Evolutionary conservation across 2,329 filamentous ascomycete species (phyloP).

Genomic region (Drechmeria coniospora): DNA sequence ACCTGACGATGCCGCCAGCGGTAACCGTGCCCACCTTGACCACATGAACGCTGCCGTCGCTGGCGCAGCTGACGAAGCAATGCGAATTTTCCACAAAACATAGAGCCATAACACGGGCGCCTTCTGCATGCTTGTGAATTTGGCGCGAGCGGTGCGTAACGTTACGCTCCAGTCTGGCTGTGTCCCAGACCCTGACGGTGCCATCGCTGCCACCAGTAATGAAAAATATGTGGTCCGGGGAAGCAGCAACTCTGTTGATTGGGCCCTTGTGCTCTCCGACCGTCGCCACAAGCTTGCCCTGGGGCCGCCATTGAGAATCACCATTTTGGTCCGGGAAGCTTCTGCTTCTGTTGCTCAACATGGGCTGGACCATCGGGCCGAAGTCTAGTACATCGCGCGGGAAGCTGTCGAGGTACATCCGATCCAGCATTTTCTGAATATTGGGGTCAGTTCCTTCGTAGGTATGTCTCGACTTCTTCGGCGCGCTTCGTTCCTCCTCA

Average conservation of each 20-base stretch:
- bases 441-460: slow-evolving; percentile 68
- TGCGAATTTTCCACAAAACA: slow-evolving; percentile 91
- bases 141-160: slow-evolving; percentile 76
- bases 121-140: slow-evolving; percentile 60
- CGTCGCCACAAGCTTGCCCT: slow-evolving; percentile 69
- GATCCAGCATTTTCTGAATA: slow-evolving; percentile 59
- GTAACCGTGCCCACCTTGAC: slow-evolving; percentile 55
- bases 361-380: slow-evolving; percentile 63
- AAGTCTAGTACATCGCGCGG: slow-evolving; percentile 53
- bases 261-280: slow-evolving; percentile 77
- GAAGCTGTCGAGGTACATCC: slow-evolving; percentile 65
- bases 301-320: slow-evolving; percentile 58
- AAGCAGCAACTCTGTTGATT: slow-evolving; percentile 65
- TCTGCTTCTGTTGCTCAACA: slow-evolving; percentile 38
- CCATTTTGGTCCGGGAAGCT: slow-evolving; percentile 29
- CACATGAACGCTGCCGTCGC: slow-evolving; percentile 78
- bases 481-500: slow-evolving; percentile 16
- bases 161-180: slow-evolving; percentile 76
- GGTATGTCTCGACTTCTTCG: slow-evolving; percentile 51
- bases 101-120: slow-evolving; percentile 60
- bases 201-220: slow-evolving; percentile 88
- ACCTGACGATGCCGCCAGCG: slow-evolving; percentile 43
- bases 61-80: slow-evolving; percentile 80
- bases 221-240: slow-evolving; percentile 90
- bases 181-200: slow-evolving; percentile 85